Evolutionary conservation across 352 stramenopile species (phyloP).

Genomic region (Saprolegnia diclina): DNA sequence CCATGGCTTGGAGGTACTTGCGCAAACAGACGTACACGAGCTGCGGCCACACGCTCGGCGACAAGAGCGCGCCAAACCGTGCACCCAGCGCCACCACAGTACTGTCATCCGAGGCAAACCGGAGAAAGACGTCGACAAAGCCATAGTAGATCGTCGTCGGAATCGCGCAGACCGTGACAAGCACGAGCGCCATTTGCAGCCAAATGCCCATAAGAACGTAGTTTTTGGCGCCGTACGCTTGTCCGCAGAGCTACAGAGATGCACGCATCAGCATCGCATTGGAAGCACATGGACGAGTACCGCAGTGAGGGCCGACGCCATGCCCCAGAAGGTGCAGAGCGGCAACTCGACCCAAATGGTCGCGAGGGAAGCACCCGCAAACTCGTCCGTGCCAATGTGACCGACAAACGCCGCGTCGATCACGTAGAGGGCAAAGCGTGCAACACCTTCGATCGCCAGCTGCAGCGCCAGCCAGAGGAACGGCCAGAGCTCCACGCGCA

Average conservation of each 20-base stretch:
- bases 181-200: slow-evolving; percentile 57
- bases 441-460: no score
- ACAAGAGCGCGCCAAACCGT: slow-evolving; percentile 67
- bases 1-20: slow-evolving; percentile 79
- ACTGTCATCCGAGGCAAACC: slow-evolving; percentile 1
- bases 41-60: slow-evolving; percentile 29
- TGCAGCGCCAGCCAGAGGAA: no score
- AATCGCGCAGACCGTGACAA: slow-evolving; percentile 42
- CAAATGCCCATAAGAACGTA: slow-evolving; percentile 53
- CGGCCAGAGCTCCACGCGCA: no score
- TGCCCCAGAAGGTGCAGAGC: background rate
- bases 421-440: no score
- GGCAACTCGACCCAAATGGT: no score
- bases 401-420: no score
- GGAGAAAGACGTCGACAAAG: slow-evolving; percentile 29
- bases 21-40: slow-evolving; percentile 34
- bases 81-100: slow-evolving; percentile 36
- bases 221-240: slow-evolving; percentile 68
- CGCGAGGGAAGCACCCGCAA: no score
- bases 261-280: background rate
- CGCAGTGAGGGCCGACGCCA: background rate
- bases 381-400: no score
- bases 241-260: slow-evolving; percentile 43
- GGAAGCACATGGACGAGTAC: background rate
- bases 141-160: slow-evolving; percentile 61